Conservation (phyloP, 1,284 basidiomycete genomes). For the Phylloporus gajari region DNA sequence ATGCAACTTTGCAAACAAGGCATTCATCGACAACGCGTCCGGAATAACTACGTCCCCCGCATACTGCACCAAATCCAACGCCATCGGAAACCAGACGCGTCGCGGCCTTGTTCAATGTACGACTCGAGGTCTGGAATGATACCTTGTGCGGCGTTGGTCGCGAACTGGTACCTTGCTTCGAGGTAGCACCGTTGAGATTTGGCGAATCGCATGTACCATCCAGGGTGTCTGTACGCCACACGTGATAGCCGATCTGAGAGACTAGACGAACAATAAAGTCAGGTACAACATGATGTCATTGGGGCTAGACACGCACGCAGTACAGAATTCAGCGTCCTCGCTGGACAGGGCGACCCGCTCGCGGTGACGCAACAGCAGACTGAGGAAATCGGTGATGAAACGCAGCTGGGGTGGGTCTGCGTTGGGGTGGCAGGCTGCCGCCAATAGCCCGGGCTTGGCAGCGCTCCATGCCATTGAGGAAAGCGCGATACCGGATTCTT, state of each 20-base stretch:
- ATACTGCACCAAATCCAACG: slow-evolving; percentile 65
- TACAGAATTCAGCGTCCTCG: slow-evolving; percentile 22
- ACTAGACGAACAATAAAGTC: slow-evolving; percentile 19
- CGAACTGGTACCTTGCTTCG: slow-evolving; percentile 24
- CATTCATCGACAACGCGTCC: slow-evolving; percentile 43
- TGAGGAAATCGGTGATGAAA: slow-evolving; percentile 61
- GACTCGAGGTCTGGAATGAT: slow-evolving; percentile 55
- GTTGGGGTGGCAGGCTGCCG: slow-evolving; percentile 65
- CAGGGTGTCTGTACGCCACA: slow-evolving; percentile 33
- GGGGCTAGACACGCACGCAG: slow-evolving; percentile 31
- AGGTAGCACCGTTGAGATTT: slow-evolving; percentile 48
- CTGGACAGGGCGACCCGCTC: slow-evolving; percentile 17
- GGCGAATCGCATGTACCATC: slow-evolving; percentile 48
- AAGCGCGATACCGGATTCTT: slow-evolving; percentile 36
- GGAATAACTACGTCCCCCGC: slow-evolving; percentile 59
- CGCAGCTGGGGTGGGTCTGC: slow-evolving; percentile 66
- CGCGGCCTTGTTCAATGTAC: slow-evolving; percentile 57
- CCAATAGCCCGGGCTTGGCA: slow-evolving; percentile 63
- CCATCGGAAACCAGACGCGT: slow-evolving; percentile 60
- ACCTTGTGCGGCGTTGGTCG: slow-evolving; percentile 19
- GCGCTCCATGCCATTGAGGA: slow-evolving; percentile 42
- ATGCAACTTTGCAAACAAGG: slow-evolving; percentile 21
- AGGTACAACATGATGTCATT: slow-evolving; percentile 24
- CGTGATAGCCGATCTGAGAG: slow-evolving; percentile 41
- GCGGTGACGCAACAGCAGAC: slow-evolving; percentile 51